These are phyloP conservation scores for Termitomyces bulborhizus DNA, from an alignment of 768 basidiomycete genomes.

Conservation along the genomic window DNA sequence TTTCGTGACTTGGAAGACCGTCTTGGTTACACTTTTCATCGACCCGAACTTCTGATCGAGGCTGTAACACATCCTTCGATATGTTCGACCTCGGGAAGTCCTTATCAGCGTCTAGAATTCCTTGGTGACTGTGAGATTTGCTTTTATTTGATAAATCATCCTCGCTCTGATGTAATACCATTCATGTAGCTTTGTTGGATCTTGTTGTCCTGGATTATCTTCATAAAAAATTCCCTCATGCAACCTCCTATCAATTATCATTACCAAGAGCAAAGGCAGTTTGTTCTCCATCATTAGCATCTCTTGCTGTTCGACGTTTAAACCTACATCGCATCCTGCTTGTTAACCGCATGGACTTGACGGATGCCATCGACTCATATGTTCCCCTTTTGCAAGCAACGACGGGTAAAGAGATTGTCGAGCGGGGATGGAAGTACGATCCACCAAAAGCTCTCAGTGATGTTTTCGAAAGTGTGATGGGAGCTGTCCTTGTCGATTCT, in stretches of 20 bases:
- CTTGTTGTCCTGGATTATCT: slow-evolving; percentile 69
- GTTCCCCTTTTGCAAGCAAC: slow-evolving; percentile 53
- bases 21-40: slow-evolving; percentile 67
- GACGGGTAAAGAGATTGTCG: slow-evolving; percentile 54
- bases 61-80: slow-evolving; percentile 88
- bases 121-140: slow-evolving; percentile 73
- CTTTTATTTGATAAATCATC: not conserved
- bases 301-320: slow-evolving; percentile 58
- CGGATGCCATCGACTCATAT: slow-evolving; percentile 52
- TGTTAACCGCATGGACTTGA: slow-evolving; percentile 63
- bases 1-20: slow-evolving; percentile 52
- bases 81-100: slow-evolving; percentile 27
- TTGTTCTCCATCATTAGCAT: slow-evolving; percentile 69
- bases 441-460: slow-evolving; percentile 86
- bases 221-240: slow-evolving; percentile 59
- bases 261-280: slow-evolving; percentile 65
- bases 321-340: slow-evolving; percentile 65
- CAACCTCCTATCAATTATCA: slow-evolving; percentile 74
- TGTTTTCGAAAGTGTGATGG: slow-evolving; percentile 78
- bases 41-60: slow-evolving; percentile 59
- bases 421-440: slow-evolving; percentile 73
- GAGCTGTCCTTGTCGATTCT: slow-evolving; percentile 78
- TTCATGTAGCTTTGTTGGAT: slow-evolving; percentile 54
- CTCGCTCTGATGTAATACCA: not conserved
- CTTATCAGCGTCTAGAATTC: slow-evolving; percentile 84